A percentile compares a stretch with the other conserved stretches of the same genome.
phyloP scores from a whole-genome alignment of 345 rosid species.

The Eucalyptus virginea region DNA sequence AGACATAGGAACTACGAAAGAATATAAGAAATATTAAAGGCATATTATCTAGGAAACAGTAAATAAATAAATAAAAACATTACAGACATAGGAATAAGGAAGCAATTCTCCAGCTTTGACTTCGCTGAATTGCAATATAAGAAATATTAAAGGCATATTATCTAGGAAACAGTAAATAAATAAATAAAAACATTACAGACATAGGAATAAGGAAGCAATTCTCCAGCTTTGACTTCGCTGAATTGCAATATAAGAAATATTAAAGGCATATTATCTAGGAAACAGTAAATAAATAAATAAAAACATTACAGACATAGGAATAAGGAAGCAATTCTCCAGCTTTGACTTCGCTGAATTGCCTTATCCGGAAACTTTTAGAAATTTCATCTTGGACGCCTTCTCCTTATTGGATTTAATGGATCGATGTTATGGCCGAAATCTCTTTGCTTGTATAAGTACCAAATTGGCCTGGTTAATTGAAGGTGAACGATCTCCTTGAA shows the following conservation, averaged over 20 bases:
- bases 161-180: not conserved
- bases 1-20: not conserved
- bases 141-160: not conserved
- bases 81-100: not conserved
- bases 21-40: not conserved
- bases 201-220: not conserved
- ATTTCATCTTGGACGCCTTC: not conserved
- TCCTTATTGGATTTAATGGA: not conserved
- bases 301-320: not conserved
- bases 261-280: not conserved
- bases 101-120: not conserved
- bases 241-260: not conserved
- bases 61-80: too few species aligned
- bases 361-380: not conserved
- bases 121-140: not conserved
- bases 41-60: not conserved
- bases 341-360: not conserved
- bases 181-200: too few species aligned
- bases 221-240: not conserved
- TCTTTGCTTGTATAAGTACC: not conserved
- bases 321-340: not conserved
- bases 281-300: not conserved
- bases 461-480: not conserved
- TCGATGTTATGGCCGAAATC: not conserved
- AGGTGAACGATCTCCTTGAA: not conserved